These are phyloP conservation scores for Brassica hybrid DNA, from an alignment of 441 rosid species.

Conservation along the genomic window DNA sequence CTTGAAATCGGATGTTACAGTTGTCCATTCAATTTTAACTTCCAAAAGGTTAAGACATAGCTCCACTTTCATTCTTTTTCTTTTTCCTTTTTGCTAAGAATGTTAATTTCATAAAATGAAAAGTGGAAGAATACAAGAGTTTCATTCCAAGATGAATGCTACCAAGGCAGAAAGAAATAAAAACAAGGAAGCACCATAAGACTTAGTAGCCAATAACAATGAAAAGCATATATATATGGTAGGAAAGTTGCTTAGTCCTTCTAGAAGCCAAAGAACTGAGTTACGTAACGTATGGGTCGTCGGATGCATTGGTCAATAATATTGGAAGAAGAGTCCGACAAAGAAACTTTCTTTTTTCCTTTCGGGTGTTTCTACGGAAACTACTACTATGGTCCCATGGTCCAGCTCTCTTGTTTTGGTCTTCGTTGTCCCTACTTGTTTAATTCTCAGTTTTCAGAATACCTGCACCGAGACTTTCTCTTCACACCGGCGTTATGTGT, in stretches of 20 bases:
- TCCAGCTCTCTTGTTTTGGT: neutral
- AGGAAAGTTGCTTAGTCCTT: neutral
- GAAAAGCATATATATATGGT: neutral
- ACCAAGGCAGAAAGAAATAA: too few relatives aligned
- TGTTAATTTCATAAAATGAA: too few relatives aligned
- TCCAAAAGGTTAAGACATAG: neutral
- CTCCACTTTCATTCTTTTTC: too few relatives aligned
- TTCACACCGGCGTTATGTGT: too few relatives aligned
- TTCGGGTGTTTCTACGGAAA: neutral
- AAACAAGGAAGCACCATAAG: too few relatives aligned
- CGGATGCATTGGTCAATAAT: neutral
- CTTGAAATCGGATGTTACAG: neutral
- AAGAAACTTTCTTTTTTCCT: neutral
- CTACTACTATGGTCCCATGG: constrained; percentile 9
- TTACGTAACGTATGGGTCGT: constrained; percentile 10
- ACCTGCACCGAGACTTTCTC: too few relatives aligned
- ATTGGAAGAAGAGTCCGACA: neutral
- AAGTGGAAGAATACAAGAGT: too few relatives aligned
- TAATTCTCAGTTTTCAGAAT: neutral
- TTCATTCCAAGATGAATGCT: too few relatives aligned
- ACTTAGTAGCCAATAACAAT: neutral
- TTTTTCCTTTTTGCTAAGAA: too few relatives aligned
- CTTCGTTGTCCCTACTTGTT: neutral
- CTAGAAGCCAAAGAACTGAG: neutral
- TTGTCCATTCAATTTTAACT: neutral